Conservation (phyloP, 495 filamentous ascomycete species). For the Xanthoparmelia taractica region DNA sequence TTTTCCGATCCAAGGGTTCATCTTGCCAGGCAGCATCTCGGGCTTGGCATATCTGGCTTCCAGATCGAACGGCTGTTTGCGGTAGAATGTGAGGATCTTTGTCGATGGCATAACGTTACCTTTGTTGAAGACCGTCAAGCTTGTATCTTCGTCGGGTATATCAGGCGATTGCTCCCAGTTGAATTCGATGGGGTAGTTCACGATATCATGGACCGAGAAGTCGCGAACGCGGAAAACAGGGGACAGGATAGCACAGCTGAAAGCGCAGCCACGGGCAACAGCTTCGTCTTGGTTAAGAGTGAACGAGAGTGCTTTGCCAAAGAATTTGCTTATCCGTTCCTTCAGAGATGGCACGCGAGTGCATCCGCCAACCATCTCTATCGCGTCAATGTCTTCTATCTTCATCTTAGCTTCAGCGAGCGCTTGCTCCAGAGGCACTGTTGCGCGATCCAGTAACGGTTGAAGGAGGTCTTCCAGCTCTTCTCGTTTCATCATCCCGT, state of each 20-base stretch:
- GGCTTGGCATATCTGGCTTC: conserved; percentile 90
- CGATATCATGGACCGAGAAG: conserved; percentile 94
- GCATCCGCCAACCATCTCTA: conserved; percentile 92
- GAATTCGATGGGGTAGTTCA: conserved; percentile 98
- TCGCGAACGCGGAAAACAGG: conserved; percentile 98
- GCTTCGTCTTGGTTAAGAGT: conserved; percentile 98
- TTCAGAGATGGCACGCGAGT: conserved; percentile 93
- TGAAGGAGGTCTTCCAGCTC: conserved; percentile 86
- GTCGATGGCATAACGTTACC: conserved; percentile 97
- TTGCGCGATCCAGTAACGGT: conserved; percentile 70
- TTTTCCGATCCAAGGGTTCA: conserved; percentile 87
- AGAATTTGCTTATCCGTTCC: conserved; percentile 80
- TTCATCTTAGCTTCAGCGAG: conserved; percentile 85
- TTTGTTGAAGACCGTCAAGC: conserved; percentile 92
- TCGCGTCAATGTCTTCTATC: conserved; percentile 82
- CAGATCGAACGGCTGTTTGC: conserved; percentile 93
- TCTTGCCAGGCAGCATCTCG: conserved; percentile 81
- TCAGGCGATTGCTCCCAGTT: conserved; percentile 98
- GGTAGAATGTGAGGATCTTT: conserved; percentile 99
- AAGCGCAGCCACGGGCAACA: conserved; percentile 90
- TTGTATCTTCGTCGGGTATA: conserved; percentile 97
- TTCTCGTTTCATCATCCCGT: conserved; percentile 81
- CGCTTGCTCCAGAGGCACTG: conserved; percentile 74
- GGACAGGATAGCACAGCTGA: conserved; percentile 96
- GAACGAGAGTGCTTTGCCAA: conserved; percentile 86